These are phyloP conservation scores for Trypanosoma theileri DNA, from an alignment of 208 protist genomes.

Conservation along the genomic window DNA sequence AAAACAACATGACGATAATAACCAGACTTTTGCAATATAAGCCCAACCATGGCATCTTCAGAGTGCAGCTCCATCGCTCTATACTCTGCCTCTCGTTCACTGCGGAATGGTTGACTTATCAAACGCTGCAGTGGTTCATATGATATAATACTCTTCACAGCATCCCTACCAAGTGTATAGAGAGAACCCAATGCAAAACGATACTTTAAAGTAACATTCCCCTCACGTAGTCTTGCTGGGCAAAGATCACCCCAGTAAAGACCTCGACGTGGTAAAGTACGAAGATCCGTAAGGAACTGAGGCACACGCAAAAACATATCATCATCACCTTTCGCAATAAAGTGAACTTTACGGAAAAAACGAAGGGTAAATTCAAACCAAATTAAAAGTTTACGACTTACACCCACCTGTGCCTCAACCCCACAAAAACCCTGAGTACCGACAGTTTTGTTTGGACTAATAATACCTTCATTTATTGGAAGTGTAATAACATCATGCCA, in stretches of 20 bases:
- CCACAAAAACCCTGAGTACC: too few relatives aligned
- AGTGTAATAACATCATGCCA: too few relatives aligned
- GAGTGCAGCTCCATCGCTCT: neutral
- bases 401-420: too few relatives aligned
- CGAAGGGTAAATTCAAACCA: too few relatives aligned
- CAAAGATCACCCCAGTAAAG: constrained; percentile 18
- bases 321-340: constrained; percentile 44
- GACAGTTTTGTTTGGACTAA: too few relatives aligned
- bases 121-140: constrained; percentile 7
- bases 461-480: too few relatives aligned
- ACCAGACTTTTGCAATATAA: neutral
- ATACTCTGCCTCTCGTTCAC: neutral
- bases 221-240: neutral
- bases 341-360: too few relatives aligned
- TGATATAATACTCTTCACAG: neutral
- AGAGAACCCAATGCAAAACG: constrained; percentile 9
- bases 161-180: constrained; percentile 4
- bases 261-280: constrained; percentile 3
- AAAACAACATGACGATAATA: neutral
- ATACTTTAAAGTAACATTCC: neutral
- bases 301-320: constrained; percentile 48
- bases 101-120: neutral
- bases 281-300: constrained; percentile 40
- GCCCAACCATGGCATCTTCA: constrained; percentile 17
- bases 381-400: too few relatives aligned